Conservation (phyloP, 108 stramenopile species). For the Parmales sp. region DNA sequence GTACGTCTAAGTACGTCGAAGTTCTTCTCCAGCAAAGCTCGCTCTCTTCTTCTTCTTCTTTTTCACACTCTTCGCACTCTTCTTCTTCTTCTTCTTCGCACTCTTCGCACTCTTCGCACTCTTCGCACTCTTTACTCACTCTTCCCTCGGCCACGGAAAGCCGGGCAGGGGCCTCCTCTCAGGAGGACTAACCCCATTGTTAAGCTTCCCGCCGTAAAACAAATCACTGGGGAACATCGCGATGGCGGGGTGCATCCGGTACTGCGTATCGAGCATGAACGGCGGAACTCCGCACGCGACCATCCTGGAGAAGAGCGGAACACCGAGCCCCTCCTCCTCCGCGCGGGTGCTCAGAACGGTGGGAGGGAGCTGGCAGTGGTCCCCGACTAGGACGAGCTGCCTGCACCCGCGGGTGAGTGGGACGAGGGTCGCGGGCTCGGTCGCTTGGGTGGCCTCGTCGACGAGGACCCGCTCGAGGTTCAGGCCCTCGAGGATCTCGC, state of each 20-base stretch:
- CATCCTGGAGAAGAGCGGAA: conserved; percentile 77
- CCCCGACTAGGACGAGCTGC: conserved; percentile 88
- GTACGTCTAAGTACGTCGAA: no score
- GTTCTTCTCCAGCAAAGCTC: no score
- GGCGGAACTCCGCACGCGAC: conserved; percentile 78
- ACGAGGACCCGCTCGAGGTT: conserved; percentile 79
- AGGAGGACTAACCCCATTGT: conserved; percentile 70
- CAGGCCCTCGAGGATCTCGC: conserved; percentile 72
- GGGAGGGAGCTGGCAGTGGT: conserved; percentile 91
- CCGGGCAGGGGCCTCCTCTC: conserved; percentile 72
- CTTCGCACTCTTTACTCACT: no score
- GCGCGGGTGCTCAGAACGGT: conserved; percentile 75
- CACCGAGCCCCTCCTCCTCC: conserved; percentile 74
- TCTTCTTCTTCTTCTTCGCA: no score
- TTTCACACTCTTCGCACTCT: no score
- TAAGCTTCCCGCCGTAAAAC: conserved; percentile 76
- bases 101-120: no score
- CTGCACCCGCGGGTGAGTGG: conserved; percentile 80
- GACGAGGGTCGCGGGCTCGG: conserved; percentile 79
- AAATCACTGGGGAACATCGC: conserved; percentile 81
- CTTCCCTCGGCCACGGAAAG: conserved; percentile 82
- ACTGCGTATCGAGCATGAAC: conserved; percentile 85
- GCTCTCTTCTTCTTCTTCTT: no score
- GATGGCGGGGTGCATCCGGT: conserved; percentile 88
- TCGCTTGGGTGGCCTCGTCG: conserved; percentile 88